phyloP scores from a whole-genome alignment of 805 yeast species.

The Jamesozyma piceae region DNA sequence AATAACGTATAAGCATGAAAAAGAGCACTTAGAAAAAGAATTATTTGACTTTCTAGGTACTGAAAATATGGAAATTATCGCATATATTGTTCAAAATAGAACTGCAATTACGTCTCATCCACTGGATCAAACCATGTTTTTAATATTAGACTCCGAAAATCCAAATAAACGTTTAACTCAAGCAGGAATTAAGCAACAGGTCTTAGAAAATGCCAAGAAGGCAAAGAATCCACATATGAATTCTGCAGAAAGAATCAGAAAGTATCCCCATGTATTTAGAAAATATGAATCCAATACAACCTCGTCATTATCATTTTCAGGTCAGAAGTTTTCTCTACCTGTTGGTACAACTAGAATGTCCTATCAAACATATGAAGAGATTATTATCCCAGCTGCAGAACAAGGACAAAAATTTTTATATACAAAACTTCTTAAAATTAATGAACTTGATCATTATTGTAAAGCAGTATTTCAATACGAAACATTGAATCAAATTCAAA shows the following conservation, averaged over 20 bases:
- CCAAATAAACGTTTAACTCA: conserved; percentile 37
- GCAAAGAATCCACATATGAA: conserved; percentile 43
- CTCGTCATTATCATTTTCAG: conserved; percentile 64
- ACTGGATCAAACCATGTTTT: conserved; percentile 13
- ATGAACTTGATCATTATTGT: conserved; percentile 67
- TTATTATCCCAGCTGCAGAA: conserved; percentile 68
- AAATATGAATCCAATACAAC: conserved; percentile 48
- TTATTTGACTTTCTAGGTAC: conserved; percentile 77
- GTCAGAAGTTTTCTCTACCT: conserved; percentile 74
- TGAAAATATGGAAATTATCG: conserved; percentile 74
- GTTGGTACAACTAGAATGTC: conserved; percentile 63
- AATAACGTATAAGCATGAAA: conserved; percentile 31
- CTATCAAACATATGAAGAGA: conserved; percentile 63
- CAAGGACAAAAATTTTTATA: conserved; percentile 40
- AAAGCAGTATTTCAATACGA: conserved; percentile 77
- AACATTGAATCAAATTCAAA: conserved; percentile 77
- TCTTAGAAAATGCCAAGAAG: conserved; percentile 39
- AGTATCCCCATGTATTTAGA: conserved; percentile 83
- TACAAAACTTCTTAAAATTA: conserved; percentile 43
- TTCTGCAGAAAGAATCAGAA: conserved; percentile 37
- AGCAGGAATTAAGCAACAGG: conserved; percentile 46
- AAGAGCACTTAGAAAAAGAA: conserved; percentile 58
- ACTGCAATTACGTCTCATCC: conserved; percentile 10
- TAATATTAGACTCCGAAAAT: conserved; percentile 14
- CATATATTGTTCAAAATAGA: conserved; percentile 29